phyloP scores from a whole-genome alignment of 2,329 filamentous ascomycete genomes.

The Calonectria pteridis region DNA sequence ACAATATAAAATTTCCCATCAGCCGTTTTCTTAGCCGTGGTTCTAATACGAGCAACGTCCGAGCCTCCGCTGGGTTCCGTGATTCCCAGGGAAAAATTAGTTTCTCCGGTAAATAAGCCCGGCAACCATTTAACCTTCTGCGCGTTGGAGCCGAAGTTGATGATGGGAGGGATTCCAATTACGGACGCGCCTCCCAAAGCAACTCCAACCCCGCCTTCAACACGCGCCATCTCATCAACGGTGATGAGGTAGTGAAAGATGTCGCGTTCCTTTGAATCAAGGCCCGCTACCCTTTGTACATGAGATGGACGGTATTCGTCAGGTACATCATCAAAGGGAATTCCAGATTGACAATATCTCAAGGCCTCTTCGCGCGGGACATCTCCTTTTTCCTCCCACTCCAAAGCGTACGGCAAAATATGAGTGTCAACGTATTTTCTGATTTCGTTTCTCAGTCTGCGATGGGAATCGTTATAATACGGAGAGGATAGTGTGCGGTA shows the following conservation, averaged over 20 bases:
- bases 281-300: background rate
- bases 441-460: background rate
- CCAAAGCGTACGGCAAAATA: background rate
- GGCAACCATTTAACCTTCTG: background rate
- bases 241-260: background rate
- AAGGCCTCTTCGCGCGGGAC: background rate
- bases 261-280: background rate
- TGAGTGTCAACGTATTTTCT: background rate
- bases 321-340: background rate
- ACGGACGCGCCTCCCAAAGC: background rate
- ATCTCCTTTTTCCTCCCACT: slow-evolving; percentile 10
- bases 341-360: background rate
- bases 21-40: background rate
- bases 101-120: background rate
- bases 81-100: background rate
- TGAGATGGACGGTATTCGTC: background rate
- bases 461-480: background rate
- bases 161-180: background rate
- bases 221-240: background rate
- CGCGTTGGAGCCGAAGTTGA: background rate
- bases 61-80: slow-evolving; percentile 6
- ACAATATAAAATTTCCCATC: slow-evolving; percentile 1
- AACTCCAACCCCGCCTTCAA: background rate
- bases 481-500: background rate
- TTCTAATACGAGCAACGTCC: background rate